Percentiles rank a stretch among this genome's conserved stretches.
Conservation (phyloP, 2,329 filamentous ascomycete species). For the Ascomycota sp. region DNA sequence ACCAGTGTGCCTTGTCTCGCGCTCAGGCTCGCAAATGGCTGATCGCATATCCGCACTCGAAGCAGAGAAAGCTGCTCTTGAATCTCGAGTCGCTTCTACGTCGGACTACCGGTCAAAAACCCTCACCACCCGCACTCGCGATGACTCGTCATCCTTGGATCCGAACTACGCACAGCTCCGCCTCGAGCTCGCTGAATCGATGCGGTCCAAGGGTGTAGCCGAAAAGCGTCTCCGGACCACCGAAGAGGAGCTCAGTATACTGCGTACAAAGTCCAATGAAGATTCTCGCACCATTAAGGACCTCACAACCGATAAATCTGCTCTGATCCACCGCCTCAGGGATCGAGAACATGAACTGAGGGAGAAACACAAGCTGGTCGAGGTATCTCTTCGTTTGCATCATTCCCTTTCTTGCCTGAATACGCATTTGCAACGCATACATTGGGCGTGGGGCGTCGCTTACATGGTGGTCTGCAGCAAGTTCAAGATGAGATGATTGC, state of each 20-base stretch:
- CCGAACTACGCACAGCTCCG: constrained; percentile 29
- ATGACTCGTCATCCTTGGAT: constrained; percentile 8
- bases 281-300: constrained; percentile 40
- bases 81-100: constrained; percentile 9
- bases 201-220: constrained; percentile 51
- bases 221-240: constrained; percentile 41
- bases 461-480: constrained; percentile 24
- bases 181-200: constrained; percentile 54
- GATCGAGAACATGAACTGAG: constrained; percentile 73
- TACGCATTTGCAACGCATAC: no score
- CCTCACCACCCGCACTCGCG: background rate
- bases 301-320: constrained; percentile 40
- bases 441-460: background rate
- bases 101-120: constrained; percentile 1
- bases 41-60: constrained; percentile 46
- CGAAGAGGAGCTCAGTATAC: constrained; percentile 40
- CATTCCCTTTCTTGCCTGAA: background rate
- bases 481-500: constrained; percentile 88
- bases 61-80: constrained; percentile 29
- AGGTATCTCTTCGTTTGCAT: constrained; percentile 24
- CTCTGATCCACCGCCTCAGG: constrained; percentile 44
- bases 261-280: constrained; percentile 38
- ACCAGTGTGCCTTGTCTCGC: background rate
- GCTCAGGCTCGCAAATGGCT: constrained; percentile 40
- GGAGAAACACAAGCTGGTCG: constrained; percentile 65